phyloP scores from a whole-genome alignment of 805 yeast species.

The Cyberlindnera maclurae region DNA sequence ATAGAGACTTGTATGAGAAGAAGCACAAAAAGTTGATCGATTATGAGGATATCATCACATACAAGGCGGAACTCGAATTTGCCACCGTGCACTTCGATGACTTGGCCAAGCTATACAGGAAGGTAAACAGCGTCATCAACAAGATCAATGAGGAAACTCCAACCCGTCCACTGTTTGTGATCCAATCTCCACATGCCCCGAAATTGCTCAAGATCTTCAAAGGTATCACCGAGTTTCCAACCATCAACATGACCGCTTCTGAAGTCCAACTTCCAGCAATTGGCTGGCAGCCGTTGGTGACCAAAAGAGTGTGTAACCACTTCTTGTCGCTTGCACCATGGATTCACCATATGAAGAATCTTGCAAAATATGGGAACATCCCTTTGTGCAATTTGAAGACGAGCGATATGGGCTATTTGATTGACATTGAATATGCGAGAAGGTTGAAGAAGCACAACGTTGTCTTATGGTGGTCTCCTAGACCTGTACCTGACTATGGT shows the following conservation, averaged over 20 bases:
- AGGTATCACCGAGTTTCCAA: slow-evolving; percentile 50
- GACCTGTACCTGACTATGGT: slow-evolving; percentile 77
- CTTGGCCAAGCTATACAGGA: slow-evolving; percentile 46
- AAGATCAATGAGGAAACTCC: slow-evolving; percentile 61
- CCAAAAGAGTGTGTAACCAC: slow-evolving; percentile 61
- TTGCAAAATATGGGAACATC: slow-evolving; percentile 68
- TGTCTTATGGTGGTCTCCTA: slow-evolving; percentile 91
- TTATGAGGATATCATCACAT: slow-evolving; percentile 41
- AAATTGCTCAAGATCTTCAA: slow-evolving; percentile 41
- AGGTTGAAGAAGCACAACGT: slow-evolving; percentile 55
- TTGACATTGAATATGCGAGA: slow-evolving; percentile 85
- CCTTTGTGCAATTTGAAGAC: slow-evolving; percentile 81
- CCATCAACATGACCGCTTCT: slow-evolving; percentile 50
- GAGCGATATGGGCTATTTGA: slow-evolving; percentile 70
- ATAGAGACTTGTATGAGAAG: slow-evolving; percentile 42
- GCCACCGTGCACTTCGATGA: slow-evolving; percentile 50
- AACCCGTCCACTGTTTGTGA: slow-evolving; percentile 51
- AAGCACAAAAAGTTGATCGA: slow-evolving; percentile 40
- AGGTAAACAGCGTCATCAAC: slow-evolving; percentile 45
- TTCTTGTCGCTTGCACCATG: slow-evolving; percentile 68
- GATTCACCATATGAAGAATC: slow-evolving; percentile 54
- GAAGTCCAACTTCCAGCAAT: slow-evolving; percentile 63
- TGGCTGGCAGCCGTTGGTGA: slow-evolving; percentile 71
- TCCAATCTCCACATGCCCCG: slow-evolving; percentile 63
- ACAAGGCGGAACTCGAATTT: slow-evolving; percentile 46